phyloP scores from a whole-genome alignment of 371 early-diverging fungal species.

The Actinomortierella ambigua region DNA sequence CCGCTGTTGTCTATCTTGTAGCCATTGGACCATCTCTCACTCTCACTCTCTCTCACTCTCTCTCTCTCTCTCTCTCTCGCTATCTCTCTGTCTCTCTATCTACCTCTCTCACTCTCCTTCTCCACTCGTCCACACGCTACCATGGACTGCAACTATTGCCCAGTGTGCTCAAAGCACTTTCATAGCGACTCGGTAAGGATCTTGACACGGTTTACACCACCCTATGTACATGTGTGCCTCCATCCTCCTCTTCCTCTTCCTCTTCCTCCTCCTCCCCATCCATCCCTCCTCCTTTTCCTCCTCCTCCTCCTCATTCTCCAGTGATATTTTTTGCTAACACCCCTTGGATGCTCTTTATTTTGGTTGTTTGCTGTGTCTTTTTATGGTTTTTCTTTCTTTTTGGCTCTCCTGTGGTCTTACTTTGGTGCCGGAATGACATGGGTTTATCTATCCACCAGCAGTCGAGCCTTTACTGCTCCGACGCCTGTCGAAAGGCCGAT shows the following conservation, averaged over 20 bases:
- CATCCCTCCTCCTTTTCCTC: too few relatives aligned
- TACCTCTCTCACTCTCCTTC: not conserved
- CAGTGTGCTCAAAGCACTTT: not conserved
- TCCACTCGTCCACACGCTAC: not conserved
- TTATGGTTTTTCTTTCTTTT: not conserved
- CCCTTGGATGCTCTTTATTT: too few relatives aligned
- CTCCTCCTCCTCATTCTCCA: too few relatives aligned
- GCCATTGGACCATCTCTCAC: not conserved
- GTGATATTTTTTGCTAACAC: too few relatives aligned
- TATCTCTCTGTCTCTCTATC: not conserved
- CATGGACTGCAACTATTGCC: not conserved
- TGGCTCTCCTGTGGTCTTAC: not conserved
- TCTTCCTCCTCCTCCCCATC: too few relatives aligned
- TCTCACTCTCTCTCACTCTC: conserved; percentile 1
- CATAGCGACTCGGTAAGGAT: not conserved
- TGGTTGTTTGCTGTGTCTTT: too few relatives aligned
- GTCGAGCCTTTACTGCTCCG: conserved; percentile 43
- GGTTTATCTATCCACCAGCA: conserved; percentile 19
- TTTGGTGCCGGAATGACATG: too few relatives aligned
- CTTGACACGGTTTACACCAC: not conserved
- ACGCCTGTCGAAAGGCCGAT: conserved; percentile 40
- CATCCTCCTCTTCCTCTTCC: too few relatives aligned
- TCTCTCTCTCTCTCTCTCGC: conserved; percentile 1
- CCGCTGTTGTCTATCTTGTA: too few relatives aligned
- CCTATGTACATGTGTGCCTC: not conserved